Evolutionary conservation across 768 basidiomycete genomes (phyloP).

Genomic region (Pleurotus citrinopileatus): DNA sequence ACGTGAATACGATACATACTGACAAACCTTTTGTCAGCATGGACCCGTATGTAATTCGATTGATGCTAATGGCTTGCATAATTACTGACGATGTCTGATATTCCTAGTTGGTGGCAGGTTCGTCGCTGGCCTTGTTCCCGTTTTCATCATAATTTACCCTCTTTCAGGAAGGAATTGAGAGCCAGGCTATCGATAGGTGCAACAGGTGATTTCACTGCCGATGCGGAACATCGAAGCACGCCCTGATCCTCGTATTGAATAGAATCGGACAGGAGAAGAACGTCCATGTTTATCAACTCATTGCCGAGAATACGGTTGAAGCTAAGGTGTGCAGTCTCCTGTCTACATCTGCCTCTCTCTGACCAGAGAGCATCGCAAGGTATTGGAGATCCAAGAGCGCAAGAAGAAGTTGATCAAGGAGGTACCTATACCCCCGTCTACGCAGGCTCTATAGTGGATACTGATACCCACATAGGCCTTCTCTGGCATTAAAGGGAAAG

Average conservation of each 20-base stretch:
- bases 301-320: constrained; percentile 88
- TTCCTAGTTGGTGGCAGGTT: constrained; percentile 74
- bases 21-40: constrained; percentile 43
- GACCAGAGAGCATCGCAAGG: constrained; percentile 24
- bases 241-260: neutral
- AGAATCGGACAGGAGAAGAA: constrained; percentile 80
- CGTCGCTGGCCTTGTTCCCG: neutral
- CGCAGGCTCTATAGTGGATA: neutral
- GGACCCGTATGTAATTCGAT: constrained; percentile 69
- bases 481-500: constrained; percentile 74
- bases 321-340: constrained; percentile 52
- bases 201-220: constrained; percentile 34
- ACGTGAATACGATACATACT: constrained; percentile 5
- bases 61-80: neutral
- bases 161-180: constrained; percentile 73
- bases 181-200: constrained; percentile 78
- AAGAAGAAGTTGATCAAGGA: constrained; percentile 80
- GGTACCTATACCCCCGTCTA: constrained; percentile 29
- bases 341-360: neutral
- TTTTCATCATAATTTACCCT: constrained; percentile 12
- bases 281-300: constrained; percentile 86
- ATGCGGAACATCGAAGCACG: neutral
- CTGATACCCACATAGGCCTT: constrained; percentile 57
- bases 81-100: neutral
- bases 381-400: constrained; percentile 82